A percentile compares a stretch with the other conserved stretches of the same genome.
These are phyloP conservation scores for Kuraishia piskuri DNA, from an alignment of 805 yeast genomes.

Conservation along the genomic window DNA sequence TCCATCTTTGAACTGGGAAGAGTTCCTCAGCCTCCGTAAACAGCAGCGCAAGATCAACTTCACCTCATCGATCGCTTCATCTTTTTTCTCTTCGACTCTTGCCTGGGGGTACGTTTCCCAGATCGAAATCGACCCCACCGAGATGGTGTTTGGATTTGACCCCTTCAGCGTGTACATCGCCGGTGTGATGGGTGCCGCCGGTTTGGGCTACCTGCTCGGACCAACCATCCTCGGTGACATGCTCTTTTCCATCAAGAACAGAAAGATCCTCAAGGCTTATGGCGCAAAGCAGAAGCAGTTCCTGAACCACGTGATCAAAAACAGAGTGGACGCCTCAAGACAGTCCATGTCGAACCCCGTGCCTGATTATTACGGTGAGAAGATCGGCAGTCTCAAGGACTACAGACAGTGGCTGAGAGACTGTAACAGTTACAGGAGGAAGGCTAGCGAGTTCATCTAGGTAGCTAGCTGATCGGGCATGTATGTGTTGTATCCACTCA, in stretches of 20 bases:
- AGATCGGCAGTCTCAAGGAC: conserved; percentile 74
- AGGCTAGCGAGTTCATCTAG: conserved; percentile 63
- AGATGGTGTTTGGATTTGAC: conserved; percentile 79
- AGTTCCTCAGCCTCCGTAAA: conserved; percentile 69
- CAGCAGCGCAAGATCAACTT: conserved; percentile 65
- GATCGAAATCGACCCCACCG: conserved; percentile 81
- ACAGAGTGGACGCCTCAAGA: conserved; percentile 87
- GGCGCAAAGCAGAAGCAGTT: conserved; percentile 63
- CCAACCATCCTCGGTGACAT: conserved; percentile 68
- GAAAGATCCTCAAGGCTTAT: conserved; percentile 35
- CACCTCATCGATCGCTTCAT: conserved; percentile 59
- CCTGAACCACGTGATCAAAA: conserved; percentile 60
- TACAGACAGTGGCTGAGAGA: conserved; percentile 96
- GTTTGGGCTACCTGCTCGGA: conserved; percentile 73
- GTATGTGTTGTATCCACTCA: neutral
- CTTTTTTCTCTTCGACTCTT: conserved; percentile 51
- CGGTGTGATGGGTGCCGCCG: conserved; percentile 64
- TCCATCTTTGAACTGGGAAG: conserved; percentile 56
- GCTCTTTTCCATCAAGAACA: conserved; percentile 50
- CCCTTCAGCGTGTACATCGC: conserved; percentile 76
- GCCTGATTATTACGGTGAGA: conserved; percentile 98
- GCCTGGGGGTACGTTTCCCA: conserved; percentile 77
- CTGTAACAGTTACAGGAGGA: conserved; percentile 82
- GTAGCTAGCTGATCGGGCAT: neutral
- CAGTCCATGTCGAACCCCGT: conserved; percentile 91